phyloP scores from a whole-genome alignment of 2,329 filamentous ascomycete species.

The Sodiomyces alkalinus region DNA sequence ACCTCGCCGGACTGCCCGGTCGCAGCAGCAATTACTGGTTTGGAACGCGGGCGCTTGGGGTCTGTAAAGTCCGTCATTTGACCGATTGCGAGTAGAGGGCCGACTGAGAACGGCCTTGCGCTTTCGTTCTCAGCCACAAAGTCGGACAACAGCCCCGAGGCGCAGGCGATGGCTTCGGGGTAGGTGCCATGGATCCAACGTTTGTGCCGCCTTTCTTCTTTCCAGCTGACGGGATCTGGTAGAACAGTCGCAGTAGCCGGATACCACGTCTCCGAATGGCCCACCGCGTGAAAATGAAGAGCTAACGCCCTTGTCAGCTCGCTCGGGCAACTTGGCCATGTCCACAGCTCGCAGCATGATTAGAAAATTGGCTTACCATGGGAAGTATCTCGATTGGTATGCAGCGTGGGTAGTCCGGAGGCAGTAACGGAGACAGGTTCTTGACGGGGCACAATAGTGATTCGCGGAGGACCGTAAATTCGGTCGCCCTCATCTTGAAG shows the following conservation, averaged over 20 bases:
- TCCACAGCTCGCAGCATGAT: too few species aligned
- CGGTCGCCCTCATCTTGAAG: conserved; percentile 7
- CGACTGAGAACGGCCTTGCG: conserved; percentile 7
- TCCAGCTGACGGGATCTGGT: conserved; percentile 3
- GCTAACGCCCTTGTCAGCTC: too few species aligned
- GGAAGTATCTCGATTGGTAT: conserved; percentile 5
- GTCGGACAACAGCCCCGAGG: conserved; percentile 13
- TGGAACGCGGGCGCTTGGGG: conserved; percentile 10
- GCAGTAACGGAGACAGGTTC: conserved; percentile 5
- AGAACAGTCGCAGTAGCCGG: conserved; percentile 2
- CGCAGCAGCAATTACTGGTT: conserved; percentile 28
- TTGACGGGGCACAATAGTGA: conserved; percentile 7
- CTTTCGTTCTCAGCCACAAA: conserved; percentile 17
- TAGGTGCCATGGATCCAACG: conserved; percentile 35
- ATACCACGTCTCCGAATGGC: conserved; percentile 3
- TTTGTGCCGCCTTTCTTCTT: conserved; percentile 16
- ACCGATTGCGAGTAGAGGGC: conserved; percentile 39
- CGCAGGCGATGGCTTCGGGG: conserved; percentile 32
- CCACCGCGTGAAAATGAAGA: background rate
- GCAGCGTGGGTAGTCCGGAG: conserved; percentile 6
- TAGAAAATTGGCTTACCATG: conserved; percentile 2
- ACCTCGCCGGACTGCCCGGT: conserved; percentile 43
- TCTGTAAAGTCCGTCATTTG: conserved; percentile 29
- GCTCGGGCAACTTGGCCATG: too few species aligned
- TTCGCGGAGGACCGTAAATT: conserved; percentile 7